These are phyloP conservation scores for Pinus albicaulis DNA, from an alignment of 75 land plant genomes.

Conservation along the genomic window DNA sequence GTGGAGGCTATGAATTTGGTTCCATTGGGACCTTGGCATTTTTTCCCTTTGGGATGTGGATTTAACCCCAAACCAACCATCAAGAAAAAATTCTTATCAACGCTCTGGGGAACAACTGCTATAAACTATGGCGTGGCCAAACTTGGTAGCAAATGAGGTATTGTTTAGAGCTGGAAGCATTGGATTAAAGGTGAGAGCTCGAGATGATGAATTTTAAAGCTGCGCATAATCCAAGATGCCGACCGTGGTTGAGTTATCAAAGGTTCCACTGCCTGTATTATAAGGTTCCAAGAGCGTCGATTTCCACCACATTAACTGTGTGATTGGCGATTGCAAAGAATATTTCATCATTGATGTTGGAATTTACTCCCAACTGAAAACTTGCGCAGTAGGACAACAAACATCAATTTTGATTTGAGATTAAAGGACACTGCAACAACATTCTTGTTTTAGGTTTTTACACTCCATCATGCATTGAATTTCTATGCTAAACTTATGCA, in stretches of 20 bases:
- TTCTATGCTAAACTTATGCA: no score
- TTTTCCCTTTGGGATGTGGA: conserved; percentile 27
- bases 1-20: conserved; percentile 19
- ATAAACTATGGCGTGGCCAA: conserved; percentile 26
- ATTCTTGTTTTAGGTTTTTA: no score
- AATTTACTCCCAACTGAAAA: no score
- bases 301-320: no score
- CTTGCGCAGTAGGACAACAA: no score
- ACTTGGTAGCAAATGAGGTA: conserved; percentile 18
- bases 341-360: no score
- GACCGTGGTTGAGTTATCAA: conserved; percentile 42
- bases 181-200: conserved; percentile 21
- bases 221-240: conserved; percentile 33
- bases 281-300: conserved; percentile 22
- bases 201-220: not conserved
- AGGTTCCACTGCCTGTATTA: conserved; percentile 29
- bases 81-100: conserved; percentile 24
- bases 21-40: conserved; percentile 36
- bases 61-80: conserved; percentile 28
- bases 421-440: no score
- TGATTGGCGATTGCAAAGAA: no score
- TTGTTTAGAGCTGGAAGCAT: conserved; percentile 22
- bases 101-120: conserved; percentile 19
- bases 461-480: no score
- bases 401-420: no score